A percentile compares a stretch with the other conserved stretches of the same genome.
phyloP scores from a whole-genome alignment of 2,329 filamentous ascomycete genomes.

The Hymenoscyphus linearis region DNA sequence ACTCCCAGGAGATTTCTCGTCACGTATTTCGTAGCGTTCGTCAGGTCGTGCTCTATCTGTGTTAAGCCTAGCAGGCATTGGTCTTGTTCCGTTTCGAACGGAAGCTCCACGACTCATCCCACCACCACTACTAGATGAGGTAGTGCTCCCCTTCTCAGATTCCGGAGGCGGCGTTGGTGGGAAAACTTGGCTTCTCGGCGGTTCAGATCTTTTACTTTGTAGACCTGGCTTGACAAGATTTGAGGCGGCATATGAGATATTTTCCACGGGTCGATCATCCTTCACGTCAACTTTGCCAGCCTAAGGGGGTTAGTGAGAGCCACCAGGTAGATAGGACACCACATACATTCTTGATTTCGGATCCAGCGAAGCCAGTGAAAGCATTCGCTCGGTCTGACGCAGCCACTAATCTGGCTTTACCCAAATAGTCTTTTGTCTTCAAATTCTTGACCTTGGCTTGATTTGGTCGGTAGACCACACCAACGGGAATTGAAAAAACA shows the following conservation, averaged over 20 bases:
- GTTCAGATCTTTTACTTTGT: conserved; percentile 74
- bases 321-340: background rate
- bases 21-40: conserved; percentile 34
- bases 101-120: conserved; percentile 50
- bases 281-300: conserved; percentile 50
- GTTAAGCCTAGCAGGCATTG: conserved; percentile 57
- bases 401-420: conserved; percentile 89
- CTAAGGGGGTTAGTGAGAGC: conserved; percentile 33
- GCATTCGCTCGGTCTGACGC: conserved; percentile 76
- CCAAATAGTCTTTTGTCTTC: conserved; percentile 95
- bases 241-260: conserved; percentile 84
- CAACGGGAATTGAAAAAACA: conserved; percentile 96
- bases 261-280: conserved; percentile 78
- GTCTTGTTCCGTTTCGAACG: conserved; percentile 57
- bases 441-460: conserved; percentile 98
- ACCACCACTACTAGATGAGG: conserved; percentile 14
- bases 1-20: conserved; percentile 31
- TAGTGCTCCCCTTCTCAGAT: conserved; percentile 54
- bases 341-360: conserved; percentile 69
- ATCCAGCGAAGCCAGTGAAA: conserved; percentile 75
- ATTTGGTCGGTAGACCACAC: conserved; percentile 90
- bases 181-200: conserved; percentile 79
- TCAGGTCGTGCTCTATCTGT: conserved; percentile 51
- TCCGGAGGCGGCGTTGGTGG: conserved; percentile 98
- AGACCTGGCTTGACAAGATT: conserved; percentile 88